These are phyloP conservation scores for Colletotrichum filicis DNA, from an alignment of 2,329 filamentous ascomycete species.

Conservation along the genomic window DNA sequence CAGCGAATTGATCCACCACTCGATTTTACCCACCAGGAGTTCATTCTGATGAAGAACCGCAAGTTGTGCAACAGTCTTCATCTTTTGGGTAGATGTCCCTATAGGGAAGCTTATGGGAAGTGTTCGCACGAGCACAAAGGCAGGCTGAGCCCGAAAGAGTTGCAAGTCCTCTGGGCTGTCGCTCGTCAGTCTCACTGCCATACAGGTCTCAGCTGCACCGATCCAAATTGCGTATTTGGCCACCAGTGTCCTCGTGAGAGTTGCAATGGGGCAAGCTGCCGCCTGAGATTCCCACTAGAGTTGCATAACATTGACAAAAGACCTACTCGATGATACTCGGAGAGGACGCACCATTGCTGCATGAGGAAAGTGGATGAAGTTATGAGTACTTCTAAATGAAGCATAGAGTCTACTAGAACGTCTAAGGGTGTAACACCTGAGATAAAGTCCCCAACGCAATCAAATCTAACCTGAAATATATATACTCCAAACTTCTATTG, in stretches of 20 bases:
- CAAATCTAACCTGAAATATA: no score
- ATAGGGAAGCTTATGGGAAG: slow-evolving; percentile 1
- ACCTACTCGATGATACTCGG: not conserved
- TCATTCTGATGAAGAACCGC: slow-evolving; percentile 39
- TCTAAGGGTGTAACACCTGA: no score
- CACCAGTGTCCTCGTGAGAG: slow-evolving; percentile 37
- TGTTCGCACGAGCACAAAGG: slow-evolving; percentile 44
- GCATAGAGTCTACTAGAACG: no score
- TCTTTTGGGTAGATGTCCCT: slow-evolving; percentile 40
- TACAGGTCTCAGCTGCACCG: slow-evolving; percentile 40
- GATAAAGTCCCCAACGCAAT: no score
- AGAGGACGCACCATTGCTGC: no score
- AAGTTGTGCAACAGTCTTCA: slow-evolving; percentile 49
- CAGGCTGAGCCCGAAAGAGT: slow-evolving; percentile 37
- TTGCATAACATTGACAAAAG: slow-evolving; percentile 37
- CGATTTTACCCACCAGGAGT: slow-evolving; percentile 35
- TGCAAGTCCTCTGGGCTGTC: slow-evolving; percentile 43
- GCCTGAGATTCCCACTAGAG: slow-evolving; percentile 29
- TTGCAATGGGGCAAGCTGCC: slow-evolving; percentile 33
- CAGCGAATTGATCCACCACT: slow-evolving; percentile 43
- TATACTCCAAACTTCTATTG: no score
- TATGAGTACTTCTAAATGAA: no score
- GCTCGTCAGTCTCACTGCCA: slow-evolving; percentile 43
- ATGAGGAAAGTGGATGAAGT: no score
- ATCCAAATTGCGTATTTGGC: slow-evolving; percentile 37